Evolutionary conservation across 257 asterid species (phyloP).

Genomic region (Capsicum baccatum): DNA sequence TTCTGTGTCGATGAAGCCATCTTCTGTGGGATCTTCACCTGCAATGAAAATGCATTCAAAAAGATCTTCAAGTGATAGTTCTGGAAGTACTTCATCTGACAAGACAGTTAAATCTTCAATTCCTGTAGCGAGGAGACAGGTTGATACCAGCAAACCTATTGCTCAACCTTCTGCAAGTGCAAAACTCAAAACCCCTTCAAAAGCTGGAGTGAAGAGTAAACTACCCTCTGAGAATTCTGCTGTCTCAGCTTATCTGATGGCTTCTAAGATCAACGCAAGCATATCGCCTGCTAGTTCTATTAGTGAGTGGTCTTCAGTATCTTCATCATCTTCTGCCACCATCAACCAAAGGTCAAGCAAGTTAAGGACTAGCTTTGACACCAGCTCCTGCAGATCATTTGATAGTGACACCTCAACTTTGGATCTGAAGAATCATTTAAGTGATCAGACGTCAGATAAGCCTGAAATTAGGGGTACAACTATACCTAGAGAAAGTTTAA

Average conservation of each 20-base stretch:
- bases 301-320: slow-evolving; percentile 93
- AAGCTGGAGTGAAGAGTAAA: slow-evolving; percentile 51
- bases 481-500: slow-evolving; percentile 42
- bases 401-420: slow-evolving; percentile 45
- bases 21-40: slow-evolving; percentile 53
- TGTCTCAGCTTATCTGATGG: slow-evolving; percentile 55
- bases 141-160: slow-evolving; percentile 41
- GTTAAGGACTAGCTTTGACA: slow-evolving; percentile 68
- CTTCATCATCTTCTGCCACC: slow-evolving; percentile 75
- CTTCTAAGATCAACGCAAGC: slow-evolving; percentile 63
- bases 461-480: slow-evolving; percentile 41
- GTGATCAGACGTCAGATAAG: slow-evolving; percentile 47
- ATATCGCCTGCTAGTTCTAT: slow-evolving; percentile 93
- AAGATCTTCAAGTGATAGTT: slow-evolving; percentile 67
- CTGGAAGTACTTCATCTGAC: slow-evolving; percentile 57
- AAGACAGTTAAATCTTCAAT: slow-evolving; percentile 48
- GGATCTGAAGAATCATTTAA: slow-evolving; percentile 41
- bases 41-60: slow-evolving; percentile 51
- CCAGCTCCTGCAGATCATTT: slow-evolving; percentile 60
- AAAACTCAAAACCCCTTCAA: slow-evolving; percentile 58
- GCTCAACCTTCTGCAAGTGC: slow-evolving; percentile 53
- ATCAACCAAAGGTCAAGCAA: slow-evolving; percentile 50
- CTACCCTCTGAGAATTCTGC: slow-evolving; percentile 50
- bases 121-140: slow-evolving; percentile 59
- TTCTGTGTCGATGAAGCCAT: slow-evolving; percentile 47